A percentile compares a stretch with the other conserved stretches of the same genome.
These are phyloP conservation scores for Vanderwaltozyma tropicalis DNA, from an alignment of 805 yeast species.

Conservation along the genomic window DNA sequence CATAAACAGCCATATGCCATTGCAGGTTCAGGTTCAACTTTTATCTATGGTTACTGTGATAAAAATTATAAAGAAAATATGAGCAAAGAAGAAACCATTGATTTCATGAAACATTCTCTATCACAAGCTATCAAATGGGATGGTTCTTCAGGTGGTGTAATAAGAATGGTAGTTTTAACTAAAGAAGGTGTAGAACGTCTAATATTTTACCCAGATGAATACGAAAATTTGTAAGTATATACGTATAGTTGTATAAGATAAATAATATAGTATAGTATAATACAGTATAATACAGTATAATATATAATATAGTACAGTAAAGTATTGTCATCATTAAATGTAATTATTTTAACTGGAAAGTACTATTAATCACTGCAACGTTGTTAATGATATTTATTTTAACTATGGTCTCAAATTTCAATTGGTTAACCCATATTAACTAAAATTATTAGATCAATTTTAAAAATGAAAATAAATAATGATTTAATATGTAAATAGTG, in stretches of 20 bases:
- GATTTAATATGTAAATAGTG: no score
- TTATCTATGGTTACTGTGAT: constrained; percentile 92
- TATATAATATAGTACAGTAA: no score
- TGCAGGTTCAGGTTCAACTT: constrained; percentile 93
- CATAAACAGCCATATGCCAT: constrained; percentile 91
- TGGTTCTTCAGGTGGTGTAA: constrained; percentile 97
- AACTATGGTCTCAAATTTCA: no score
- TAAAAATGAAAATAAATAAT: no score
- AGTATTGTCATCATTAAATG: no score
- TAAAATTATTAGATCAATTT: no score
- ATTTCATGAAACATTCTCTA: constrained; percentile 73
- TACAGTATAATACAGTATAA: no score
- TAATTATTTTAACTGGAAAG: no score
- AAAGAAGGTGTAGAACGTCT: constrained; percentile 79
- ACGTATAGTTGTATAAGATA: not conserved
- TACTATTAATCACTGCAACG: no score
- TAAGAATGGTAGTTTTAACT: constrained; percentile 85
- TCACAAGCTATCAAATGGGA: constrained; percentile 98
- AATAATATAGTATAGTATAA: no score
- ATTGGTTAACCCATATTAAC: no score
- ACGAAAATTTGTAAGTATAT: constrained; percentile 29
- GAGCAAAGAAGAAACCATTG: constrained; percentile 78
- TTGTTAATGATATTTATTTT: no score
- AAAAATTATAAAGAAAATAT: constrained; percentile 68
- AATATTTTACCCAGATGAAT: constrained; percentile 82